These are phyloP conservation scores for Henckelia pumila DNA, from an alignment of 257 asterid genomes.

Conservation along the genomic window DNA sequence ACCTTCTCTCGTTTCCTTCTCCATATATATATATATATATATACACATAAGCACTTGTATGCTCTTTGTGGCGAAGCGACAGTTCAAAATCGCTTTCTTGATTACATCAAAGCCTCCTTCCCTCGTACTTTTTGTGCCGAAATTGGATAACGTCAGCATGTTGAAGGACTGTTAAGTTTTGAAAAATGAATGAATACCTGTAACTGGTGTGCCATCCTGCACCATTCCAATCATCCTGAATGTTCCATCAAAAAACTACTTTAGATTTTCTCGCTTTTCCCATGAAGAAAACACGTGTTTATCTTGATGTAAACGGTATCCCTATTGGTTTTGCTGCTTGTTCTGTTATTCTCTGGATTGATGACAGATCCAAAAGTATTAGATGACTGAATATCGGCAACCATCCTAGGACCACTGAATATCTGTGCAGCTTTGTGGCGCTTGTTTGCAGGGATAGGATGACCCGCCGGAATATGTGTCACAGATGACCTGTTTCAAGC, in stretches of 20 bases:
- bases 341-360: not conserved
- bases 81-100: conserved; percentile 89
- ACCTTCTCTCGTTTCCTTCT: conserved; percentile 94
- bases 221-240: conserved; percentile 97
- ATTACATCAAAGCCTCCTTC: conserved; percentile 88
- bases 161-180: not conserved
- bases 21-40: too few species aligned
- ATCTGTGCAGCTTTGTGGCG: conserved; percentile 91
- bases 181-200: conserved; percentile 45
- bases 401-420: conserved; percentile 71
- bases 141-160: not conserved
- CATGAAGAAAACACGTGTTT: not conserved
- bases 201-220: conserved; percentile 91
- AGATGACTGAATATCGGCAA: conserved; percentile 49
- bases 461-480: conserved; percentile 89
- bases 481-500: conserved; percentile 68
- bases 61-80: conserved; percentile 89
- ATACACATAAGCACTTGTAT: conserved; percentile 95
- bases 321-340: conserved; percentile 98
- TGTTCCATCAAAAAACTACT: conserved; percentile 1
- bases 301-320: conserved; percentile 45
- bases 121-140: conserved; percentile 91
- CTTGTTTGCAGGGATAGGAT: conserved; percentile 95
- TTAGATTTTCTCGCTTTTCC: conserved; percentile 14
- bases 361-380: too few species aligned